Conservation (phyloP, 2,329 filamentous ascomycete species). For the Hymenoscyphus repandus region DNA sequence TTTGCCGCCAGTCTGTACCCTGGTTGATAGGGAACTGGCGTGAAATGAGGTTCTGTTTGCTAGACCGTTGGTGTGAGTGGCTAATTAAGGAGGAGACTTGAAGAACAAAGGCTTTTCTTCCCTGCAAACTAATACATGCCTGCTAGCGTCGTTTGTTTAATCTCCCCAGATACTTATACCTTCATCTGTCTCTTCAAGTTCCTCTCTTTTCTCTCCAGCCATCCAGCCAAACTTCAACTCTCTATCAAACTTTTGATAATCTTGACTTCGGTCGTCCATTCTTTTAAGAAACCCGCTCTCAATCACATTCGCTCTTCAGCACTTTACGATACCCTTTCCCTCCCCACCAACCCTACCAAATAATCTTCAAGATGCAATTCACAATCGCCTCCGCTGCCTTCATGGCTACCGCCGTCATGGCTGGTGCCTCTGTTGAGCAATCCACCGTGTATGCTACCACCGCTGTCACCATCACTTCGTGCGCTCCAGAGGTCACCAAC, state of each 20-base stretch:
- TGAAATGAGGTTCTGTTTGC: conserved; percentile 5
- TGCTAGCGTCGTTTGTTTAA: conserved; percentile 7
- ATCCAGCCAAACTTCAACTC: conserved; percentile 23
- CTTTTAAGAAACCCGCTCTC: conserved; percentile 21
- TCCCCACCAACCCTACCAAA: conserved; percentile 13
- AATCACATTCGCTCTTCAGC: conserved; percentile 20
- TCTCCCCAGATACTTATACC: conserved; percentile 21
- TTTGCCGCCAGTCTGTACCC: conserved; percentile 4
- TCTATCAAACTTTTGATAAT: conserved; percentile 16
- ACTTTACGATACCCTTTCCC: conserved; percentile 10
- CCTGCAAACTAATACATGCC: not conserved
- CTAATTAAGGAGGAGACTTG: conserved; percentile 4
- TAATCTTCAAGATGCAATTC: conserved; percentile 33
- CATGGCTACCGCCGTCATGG: conserved; percentile 25
- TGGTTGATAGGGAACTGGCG: not conserved
- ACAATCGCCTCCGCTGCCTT: conserved; percentile 29
- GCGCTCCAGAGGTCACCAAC: conserved; percentile 42
- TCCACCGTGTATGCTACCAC: conserved; percentile 42
- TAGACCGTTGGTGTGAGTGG: not conserved
- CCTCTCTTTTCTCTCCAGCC: conserved; percentile 18
- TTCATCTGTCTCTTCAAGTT: conserved; percentile 1
- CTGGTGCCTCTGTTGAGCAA: not conserved
- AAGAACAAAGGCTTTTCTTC: conserved; percentile 2
- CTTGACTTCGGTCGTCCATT: conserved; percentile 31
- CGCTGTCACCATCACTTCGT: conserved; percentile 47